Percentiles rank a stretch among this genome's conserved stretches.
These are phyloP conservation scores for Russula virescens DNA, from an alignment of 768 basidiomycete species.

Conservation along the genomic window DNA sequence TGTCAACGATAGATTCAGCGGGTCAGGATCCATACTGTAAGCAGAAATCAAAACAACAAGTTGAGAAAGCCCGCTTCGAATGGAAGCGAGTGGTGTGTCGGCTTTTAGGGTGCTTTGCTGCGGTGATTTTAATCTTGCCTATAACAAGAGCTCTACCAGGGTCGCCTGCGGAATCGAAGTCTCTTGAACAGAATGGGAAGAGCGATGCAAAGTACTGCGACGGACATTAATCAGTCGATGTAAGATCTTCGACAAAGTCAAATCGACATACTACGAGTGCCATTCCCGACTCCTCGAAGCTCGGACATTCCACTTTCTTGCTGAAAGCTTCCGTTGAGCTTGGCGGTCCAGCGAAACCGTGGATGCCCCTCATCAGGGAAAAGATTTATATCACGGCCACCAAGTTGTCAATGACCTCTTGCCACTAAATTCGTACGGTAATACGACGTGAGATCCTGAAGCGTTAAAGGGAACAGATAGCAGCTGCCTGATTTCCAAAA, in stretches of 20 bases:
- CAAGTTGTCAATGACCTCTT: conserved; percentile 5
- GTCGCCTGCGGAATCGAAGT: too few relatives aligned
- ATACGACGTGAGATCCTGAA: background rate
- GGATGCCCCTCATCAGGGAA: background rate
- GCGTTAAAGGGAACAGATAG: background rate
- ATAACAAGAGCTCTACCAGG: too few relatives aligned
- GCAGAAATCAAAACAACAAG: too few relatives aligned
- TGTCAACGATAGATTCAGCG: too few relatives aligned
- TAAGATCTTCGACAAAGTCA: background rate
- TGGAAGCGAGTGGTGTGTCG: too few relatives aligned
- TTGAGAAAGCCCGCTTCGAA: too few relatives aligned
- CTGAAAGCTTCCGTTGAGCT: conserved; percentile 10
- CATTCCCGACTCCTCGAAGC: conserved; percentile 5
- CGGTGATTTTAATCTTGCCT: too few relatives aligned
- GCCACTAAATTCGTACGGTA: conserved; percentile 6
- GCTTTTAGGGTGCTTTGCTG: too few relatives aligned
- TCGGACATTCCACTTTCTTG: background rate
- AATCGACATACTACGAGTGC: conserved; percentile 11
- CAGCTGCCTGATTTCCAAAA: conserved; percentile 12
- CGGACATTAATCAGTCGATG: background rate
- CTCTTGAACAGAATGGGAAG: background rate
- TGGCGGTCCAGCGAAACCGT: conserved; percentile 7
- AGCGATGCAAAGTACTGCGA: conserved; percentile 10
- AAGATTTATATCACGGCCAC: background rate
- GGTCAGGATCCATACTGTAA: too few relatives aligned